Evolutionary conservation across 1,139 yeast species (phyloP).

Genomic region (Candida gigantensis): DNA sequence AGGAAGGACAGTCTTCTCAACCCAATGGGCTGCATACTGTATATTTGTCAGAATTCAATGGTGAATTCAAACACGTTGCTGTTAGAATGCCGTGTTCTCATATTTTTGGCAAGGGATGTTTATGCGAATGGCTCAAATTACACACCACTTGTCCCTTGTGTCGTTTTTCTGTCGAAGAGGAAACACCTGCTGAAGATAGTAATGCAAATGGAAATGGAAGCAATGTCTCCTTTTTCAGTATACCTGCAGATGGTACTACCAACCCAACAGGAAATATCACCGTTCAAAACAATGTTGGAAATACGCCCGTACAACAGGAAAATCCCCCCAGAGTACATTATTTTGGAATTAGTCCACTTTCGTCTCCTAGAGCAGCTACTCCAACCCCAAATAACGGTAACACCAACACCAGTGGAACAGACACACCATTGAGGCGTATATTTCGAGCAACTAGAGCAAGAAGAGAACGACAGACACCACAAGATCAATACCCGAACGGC

Average conservation of each 20-base stretch:
- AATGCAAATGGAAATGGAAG: slow-evolving; percentile 5
- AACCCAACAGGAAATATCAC: slow-evolving; percentile 8
- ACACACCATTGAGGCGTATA: slow-evolving; percentile 15
- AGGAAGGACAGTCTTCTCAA: slow-evolving; percentile 3
- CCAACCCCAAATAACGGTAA: slow-evolving; percentile 4
- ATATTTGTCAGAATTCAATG: slow-evolving; percentile 28
- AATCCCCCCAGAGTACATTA: slow-evolving; percentile 8
- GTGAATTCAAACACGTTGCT: slow-evolving; percentile 58
- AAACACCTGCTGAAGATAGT: slow-evolving; percentile 16
- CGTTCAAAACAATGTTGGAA: slow-evolving; percentile 10
- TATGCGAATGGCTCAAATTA: slow-evolving; percentile 70
- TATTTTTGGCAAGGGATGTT: slow-evolving; percentile 71
- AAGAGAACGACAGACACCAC: slow-evolving; percentile 5
- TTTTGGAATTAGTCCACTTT: slow-evolving; percentile 6
- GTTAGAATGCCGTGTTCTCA: slow-evolving; percentile 80
- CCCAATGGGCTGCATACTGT: slow-evolving; percentile 7
- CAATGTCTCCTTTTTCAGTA: slow-evolving; percentile 14
- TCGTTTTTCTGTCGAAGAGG: slow-evolving; percentile 50
- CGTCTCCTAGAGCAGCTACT: slow-evolving; percentile 3
- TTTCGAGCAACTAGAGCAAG: slow-evolving; percentile 17
- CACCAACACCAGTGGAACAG: not conserved
- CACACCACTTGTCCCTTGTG: slow-evolving; percentile 82
- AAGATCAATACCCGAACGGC: not conserved
- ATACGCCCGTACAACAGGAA: slow-evolving; percentile 5
- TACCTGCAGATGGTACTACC: slow-evolving; percentile 9